These are phyloP conservation scores for Tillandsia fasciculata DNA, from an alignment of 176 grass and related monocot species.

Conservation along the genomic window DNA sequence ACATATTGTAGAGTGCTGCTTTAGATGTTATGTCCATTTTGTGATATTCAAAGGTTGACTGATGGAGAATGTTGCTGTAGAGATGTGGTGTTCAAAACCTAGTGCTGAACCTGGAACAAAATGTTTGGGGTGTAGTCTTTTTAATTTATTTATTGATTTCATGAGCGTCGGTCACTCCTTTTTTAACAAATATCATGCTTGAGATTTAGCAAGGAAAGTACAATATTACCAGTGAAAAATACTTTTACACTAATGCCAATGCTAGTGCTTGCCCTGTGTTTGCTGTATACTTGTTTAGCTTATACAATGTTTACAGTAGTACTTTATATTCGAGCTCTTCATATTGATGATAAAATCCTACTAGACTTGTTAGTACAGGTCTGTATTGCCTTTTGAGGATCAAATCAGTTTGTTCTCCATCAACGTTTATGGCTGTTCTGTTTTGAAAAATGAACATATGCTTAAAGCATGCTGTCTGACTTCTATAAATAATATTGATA, in stretches of 20 bases:
- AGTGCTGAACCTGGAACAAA: background rate
- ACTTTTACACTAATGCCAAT: background rate
- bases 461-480: too few species aligned
- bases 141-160: background rate
- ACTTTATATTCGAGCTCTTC: background rate
- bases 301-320: background rate
- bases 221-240: background rate
- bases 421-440: too few species aligned
- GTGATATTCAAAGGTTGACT: background rate
- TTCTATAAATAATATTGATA: too few species aligned
- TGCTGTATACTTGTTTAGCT: background rate
- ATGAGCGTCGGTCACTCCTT: background rate
- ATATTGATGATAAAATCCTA: background rate
- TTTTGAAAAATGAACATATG: too few species aligned
- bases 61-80: background rate
- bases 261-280: background rate
- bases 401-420: too few species aligned
- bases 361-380: background rate
- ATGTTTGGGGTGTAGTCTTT: background rate
- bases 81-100: background rate
- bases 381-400: too few species aligned
- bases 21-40: too few species aligned
- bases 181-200: background rate
- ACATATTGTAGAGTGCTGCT: too few species aligned
- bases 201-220: background rate